These are phyloP conservation scores for Phialophora tarda DNA, from an alignment of 2,329 filamentous ascomycete species.

Conservation along the genomic window DNA sequence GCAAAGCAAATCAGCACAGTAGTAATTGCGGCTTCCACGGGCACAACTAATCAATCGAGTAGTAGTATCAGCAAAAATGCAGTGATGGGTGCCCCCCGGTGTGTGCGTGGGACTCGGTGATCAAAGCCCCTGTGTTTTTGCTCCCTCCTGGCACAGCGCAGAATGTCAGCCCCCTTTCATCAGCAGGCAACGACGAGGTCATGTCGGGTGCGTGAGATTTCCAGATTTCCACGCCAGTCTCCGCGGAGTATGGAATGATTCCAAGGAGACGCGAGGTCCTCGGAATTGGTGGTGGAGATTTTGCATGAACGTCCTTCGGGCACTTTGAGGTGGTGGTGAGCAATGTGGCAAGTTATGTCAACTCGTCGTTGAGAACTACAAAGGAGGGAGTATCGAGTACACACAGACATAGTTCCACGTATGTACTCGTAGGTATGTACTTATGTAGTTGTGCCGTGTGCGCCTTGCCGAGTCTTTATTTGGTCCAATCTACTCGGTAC, in stretches of 20 bases:
- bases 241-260: not conserved
- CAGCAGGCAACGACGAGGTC: constrained; percentile 1
- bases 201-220: not conserved
- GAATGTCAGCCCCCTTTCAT: not conserved
- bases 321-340: not conserved
- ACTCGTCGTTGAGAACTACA: too few species aligned
- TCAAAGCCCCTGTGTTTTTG: not conserved
- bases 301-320: too few species aligned
- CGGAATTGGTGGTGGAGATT: not conserved
- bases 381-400: too few species aligned
- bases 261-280: not conserved
- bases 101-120: not conserved
- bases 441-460: too few species aligned
- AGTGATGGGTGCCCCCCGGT: not conserved
- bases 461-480: not conserved
- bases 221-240: not conserved
- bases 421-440: too few species aligned
- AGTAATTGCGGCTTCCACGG: not conserved
- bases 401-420: too few species aligned
- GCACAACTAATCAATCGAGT: not conserved
- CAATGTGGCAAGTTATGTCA: too few species aligned
- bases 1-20: not conserved
- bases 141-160: not conserved
- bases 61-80: not conserved
- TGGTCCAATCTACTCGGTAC: too few species aligned